phyloP scores from a whole-genome alignment of 345 rosid species.

The Pugionium dolabratum region DNA sequence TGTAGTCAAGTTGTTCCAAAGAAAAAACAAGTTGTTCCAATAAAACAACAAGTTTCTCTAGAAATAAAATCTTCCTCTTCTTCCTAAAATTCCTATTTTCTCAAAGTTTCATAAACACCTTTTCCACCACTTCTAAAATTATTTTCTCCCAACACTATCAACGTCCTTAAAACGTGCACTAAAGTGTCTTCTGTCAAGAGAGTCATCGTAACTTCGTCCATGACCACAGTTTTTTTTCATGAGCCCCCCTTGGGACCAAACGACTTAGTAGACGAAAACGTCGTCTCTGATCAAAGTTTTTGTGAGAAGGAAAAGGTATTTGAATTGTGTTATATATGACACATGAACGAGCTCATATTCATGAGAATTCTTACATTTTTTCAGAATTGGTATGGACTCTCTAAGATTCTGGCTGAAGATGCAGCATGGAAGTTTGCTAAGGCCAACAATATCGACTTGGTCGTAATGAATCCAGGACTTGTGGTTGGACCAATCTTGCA shows the following conservation, averaged over 20 bases:
- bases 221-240: neutral
- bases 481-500: slow-evolving; percentile 35
- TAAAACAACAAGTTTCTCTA: too few species aligned
- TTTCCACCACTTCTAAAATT: too few species aligned
- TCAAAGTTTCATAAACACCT: too few species aligned
- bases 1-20: too few species aligned
- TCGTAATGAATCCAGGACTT: neutral
- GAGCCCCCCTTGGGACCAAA: neutral
- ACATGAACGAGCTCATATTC: neutral
- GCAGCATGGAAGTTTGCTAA: slow-evolving; percentile 45
- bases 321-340: neutral
- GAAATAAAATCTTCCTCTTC: too few species aligned
- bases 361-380: neutral
- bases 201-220: neutral
- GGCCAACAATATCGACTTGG: slow-evolving; percentile 43
- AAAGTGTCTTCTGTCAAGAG: neutral
- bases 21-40: too few species aligned
- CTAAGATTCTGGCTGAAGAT: slow-evolving; percentile 44
- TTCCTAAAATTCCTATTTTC: too few species aligned
- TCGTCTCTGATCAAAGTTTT: neutral
- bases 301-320: neutral
- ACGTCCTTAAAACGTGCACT: neutral
- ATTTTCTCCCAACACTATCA: too few species aligned
- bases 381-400: slow-evolving; percentile 41
- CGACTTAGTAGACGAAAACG: neutral